A percentile compares a stretch with the other conserved stretches of the same genome.
These are phyloP conservation scores for Pistacia integerrima DNA, from an alignment of 345 rosid species.

Conservation along the genomic window DNA sequence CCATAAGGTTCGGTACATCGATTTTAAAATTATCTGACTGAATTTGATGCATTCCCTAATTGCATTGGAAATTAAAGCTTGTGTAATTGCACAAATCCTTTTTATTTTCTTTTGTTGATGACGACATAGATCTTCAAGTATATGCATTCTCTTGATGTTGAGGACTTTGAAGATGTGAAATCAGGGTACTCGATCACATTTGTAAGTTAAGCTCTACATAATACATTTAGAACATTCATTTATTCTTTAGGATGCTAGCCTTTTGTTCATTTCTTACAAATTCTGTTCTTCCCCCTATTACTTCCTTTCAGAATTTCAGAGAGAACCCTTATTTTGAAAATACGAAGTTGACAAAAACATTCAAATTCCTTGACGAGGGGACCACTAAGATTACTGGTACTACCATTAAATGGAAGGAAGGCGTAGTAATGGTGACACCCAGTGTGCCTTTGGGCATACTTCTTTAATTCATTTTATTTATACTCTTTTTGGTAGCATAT, in stretches of 20 bases:
- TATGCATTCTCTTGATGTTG: constrained; percentile 39
- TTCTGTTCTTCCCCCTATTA: neutral
- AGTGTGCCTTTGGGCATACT: constrained; percentile 3
- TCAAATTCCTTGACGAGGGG: constrained; percentile 37
- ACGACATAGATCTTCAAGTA: constrained; percentile 36
- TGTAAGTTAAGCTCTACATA: constrained; percentile 21
- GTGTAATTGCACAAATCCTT: neutral
- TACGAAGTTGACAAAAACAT: constrained; percentile 37
- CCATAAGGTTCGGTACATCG: constrained; percentile 29
- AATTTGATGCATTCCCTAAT: neutral
- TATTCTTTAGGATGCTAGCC: neutral
- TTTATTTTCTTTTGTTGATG: neutral
- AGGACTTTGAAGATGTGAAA: constrained; percentile 46
- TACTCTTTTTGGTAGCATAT: neutral
- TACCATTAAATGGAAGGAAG: constrained; percentile 44
- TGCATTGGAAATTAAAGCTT: neutral
- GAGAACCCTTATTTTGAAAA: constrained; percentile 41
- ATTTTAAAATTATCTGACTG: neutral
- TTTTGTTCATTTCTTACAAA: neutral
- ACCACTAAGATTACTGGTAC: constrained; percentile 34
- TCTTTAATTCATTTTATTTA: neutral
- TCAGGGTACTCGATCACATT: constrained; percentile 42
- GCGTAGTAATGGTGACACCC: constrained; percentile 32
- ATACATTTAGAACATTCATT: neutral
- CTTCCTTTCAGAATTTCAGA: constrained; percentile 30